phyloP scores from a whole-genome alignment of 2,329 filamentous ascomycete genomes.

The Exophiala viscosa region DNA sequence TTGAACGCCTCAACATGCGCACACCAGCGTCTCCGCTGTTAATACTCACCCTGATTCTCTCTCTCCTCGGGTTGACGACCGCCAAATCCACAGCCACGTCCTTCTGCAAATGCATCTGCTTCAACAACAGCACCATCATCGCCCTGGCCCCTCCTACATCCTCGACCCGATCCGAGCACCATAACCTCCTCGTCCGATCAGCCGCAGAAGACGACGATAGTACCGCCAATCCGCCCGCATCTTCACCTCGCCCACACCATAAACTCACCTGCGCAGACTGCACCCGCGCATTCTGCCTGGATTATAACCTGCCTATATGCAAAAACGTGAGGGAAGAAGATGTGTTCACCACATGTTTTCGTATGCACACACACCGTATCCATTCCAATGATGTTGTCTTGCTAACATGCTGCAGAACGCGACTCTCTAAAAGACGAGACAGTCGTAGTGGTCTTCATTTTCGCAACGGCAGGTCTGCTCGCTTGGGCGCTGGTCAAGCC shows the following conservation, averaged over 20 bases:
- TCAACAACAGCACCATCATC: slow-evolving; percentile 65
- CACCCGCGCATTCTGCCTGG: slow-evolving; percentile 63
- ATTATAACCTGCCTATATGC: slow-evolving; percentile 59
- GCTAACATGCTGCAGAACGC: slow-evolving; percentile 44
- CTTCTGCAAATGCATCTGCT: slow-evolving; percentile 71
- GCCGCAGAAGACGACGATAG: slow-evolving; percentile 1
- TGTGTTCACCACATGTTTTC: slow-evolving; percentile 64
- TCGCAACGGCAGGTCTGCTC: slow-evolving; percentile 59
- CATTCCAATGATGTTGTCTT: too few relatives aligned
- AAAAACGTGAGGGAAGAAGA: slow-evolving; percentile 60
- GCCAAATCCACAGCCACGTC: slow-evolving; percentile 50
- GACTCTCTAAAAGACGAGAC: slow-evolving; percentile 66
- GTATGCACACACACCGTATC: too few relatives aligned
- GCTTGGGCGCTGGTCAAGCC: slow-evolving; percentile 59
- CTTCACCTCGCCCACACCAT: slow-evolving; percentile 34
- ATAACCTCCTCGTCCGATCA: slow-evolving; percentile 14
- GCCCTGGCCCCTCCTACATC: slow-evolving; percentile 51
- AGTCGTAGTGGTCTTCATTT: slow-evolving; percentile 64
- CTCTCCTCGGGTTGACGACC: slow-evolving; percentile 1
- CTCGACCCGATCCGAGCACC: slow-evolving; percentile 7
- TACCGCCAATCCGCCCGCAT: background rate
- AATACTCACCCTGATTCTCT: slow-evolving; percentile 10
- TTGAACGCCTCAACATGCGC: slow-evolving; percentile 4
- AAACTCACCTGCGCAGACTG: slow-evolving; percentile 61
- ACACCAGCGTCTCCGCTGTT: slow-evolving; percentile 1